These are phyloP conservation scores for Nicotiana noctiflora DNA, from an alignment of 257 asterid genomes.

Conservation along the genomic window DNA sequence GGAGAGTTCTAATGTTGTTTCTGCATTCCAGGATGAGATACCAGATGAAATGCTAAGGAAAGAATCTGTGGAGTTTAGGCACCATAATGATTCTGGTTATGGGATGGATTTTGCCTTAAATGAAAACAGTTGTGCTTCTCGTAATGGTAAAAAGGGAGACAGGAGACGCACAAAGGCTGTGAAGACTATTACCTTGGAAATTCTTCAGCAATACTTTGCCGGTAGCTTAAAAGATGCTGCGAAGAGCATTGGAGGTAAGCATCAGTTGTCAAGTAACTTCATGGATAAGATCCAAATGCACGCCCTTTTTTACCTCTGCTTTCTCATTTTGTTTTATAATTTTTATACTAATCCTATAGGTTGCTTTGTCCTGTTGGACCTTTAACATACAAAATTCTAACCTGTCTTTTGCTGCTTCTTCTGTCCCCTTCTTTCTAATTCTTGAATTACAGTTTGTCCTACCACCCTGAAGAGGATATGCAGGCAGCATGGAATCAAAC, in stretches of 20 bases:
- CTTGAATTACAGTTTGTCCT: constrained; percentile 62
- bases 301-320: not conserved
- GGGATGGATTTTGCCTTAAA: constrained; percentile 26
- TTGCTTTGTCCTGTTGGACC: not conserved
- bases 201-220: constrained; percentile 82
- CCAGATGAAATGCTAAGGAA: constrained; percentile 11
- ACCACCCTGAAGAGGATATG: constrained; percentile 98
- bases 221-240: constrained; percentile 98
- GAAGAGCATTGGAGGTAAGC: constrained; percentile 80
- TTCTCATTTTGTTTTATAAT: not conserved
- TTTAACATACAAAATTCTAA: not conserved
- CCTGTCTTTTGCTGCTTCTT: constrained; percentile 2
- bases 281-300: not conserved
- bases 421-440: not conserved
- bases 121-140: constrained; percentile 25
- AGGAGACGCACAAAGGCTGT: constrained; percentile 65
- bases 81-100: constrained; percentile 26
- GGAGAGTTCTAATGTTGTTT: constrained; percentile 21
- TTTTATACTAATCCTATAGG: not conserved
- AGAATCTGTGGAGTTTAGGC: constrained; percentile 19
- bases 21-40: constrained; percentile 25
- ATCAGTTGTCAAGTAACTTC: not conserved
- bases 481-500: constrained; percentile 82
- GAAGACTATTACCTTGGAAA: constrained; percentile 65
- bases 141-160: constrained; percentile 34